Conservation (phyloP, 1,284 basidiomycete species). For the Spongispora temasekensis region DNA sequence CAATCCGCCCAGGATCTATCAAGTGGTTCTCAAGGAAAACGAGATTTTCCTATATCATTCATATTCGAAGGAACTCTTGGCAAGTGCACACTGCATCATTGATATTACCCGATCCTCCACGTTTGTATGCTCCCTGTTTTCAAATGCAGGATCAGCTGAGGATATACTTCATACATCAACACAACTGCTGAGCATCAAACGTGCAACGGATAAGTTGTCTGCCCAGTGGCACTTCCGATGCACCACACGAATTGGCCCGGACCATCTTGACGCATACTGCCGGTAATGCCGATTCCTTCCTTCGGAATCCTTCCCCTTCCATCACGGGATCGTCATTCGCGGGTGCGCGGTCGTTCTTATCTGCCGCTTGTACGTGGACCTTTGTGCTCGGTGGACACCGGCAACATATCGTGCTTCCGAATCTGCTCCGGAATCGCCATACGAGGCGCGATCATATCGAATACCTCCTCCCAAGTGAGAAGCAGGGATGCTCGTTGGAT, state of each 20-base stretch:
- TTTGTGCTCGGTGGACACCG: conserved; percentile 31
- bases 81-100: too few relatives aligned
- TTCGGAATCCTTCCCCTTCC: too few relatives aligned
- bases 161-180: too few relatives aligned
- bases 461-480: conserved; percentile 19
- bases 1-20: too few relatives aligned
- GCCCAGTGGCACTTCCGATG: conserved; percentile 12
- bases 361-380: conserved; percentile 24
- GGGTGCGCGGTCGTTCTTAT: conserved; percentile 20
- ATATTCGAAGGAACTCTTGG: too few relatives aligned
- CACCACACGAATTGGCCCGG: conserved; percentile 12
- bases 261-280: background rate
- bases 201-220: conserved; percentile 9
- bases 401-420: conserved; percentile 31
- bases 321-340: conserved; percentile 7
- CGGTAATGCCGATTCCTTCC: conserved; percentile 11
- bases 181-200: conserved; percentile 8
- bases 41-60: too few relatives aligned
- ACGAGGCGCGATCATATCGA: conserved; percentile 9
- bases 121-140: too few relatives aligned
- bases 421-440: conserved; percentile 8
- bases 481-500: conserved; percentile 34
- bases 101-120: too few relatives aligned
- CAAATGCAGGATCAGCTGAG: too few relatives aligned
- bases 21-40: too few relatives aligned